Evolutionary conservation across 257 asterid genomes (phyloP).

Genomic region (Primulina eburnea): DNA sequence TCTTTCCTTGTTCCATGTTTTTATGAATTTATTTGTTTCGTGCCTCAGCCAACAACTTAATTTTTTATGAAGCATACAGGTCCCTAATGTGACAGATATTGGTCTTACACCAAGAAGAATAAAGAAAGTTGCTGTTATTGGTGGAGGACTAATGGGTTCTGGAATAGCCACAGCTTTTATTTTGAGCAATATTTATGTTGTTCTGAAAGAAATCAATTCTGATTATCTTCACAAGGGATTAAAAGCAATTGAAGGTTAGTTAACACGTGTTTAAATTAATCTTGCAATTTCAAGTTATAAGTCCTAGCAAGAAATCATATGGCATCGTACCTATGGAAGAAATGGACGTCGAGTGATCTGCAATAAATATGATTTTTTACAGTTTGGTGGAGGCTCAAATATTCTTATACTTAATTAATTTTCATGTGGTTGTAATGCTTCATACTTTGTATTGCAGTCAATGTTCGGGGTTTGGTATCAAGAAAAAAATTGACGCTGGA

Average conservation of each 20-base stretch:
- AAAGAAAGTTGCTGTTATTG: constrained; percentile 84
- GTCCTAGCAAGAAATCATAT: constrained; percentile 6
- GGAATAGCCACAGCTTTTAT: constrained; percentile 92
- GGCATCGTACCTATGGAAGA: not conserved
- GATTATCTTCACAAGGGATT: constrained; percentile 88
- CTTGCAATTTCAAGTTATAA: constrained; percentile 12
- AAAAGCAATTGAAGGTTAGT: constrained; percentile 74
- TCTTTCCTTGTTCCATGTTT: not conserved
- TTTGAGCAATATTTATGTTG: constrained; percentile 56
- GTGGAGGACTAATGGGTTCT: constrained; percentile 99
- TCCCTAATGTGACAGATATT: constrained; percentile 81
- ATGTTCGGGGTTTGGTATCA: constrained; percentile 67
- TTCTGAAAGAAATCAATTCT: constrained; percentile 83
- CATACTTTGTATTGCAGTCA: constrained; percentile 49
- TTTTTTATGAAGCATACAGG: constrained; percentile 38
- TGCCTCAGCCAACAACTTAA: constrained; percentile 4
- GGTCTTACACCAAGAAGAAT: constrained; percentile 89
- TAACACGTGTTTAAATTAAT: constrained; percentile 11
- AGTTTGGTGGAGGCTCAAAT: constrained; percentile 10
- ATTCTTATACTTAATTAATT: constrained; percentile 15
- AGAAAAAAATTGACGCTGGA: constrained; percentile 65
- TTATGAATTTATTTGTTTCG: not conserved
- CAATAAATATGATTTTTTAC: constrained; percentile 13
- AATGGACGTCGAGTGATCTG: constrained; percentile 15
- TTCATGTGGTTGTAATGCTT: constrained; percentile 15